Evolutionary conservation across 2,329 filamentous ascomycete genomes (phyloP).

Genomic region (Calonectria pauciramosa): DNA sequence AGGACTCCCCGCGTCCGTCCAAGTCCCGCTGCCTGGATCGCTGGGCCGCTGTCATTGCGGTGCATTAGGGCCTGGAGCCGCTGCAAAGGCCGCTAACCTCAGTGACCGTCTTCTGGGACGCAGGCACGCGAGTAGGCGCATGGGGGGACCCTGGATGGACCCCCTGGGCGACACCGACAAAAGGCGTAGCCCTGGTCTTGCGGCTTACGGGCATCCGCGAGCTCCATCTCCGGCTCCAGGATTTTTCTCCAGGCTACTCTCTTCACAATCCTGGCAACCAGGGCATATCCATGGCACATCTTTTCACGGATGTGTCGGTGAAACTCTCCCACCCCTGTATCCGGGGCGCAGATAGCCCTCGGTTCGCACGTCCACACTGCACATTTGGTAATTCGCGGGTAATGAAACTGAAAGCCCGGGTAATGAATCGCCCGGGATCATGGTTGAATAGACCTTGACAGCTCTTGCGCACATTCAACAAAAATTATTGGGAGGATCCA

Average conservation of each 20-base stretch:
- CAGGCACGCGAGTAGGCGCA: constrained; percentile 43
- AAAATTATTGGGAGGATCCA: constrained; percentile 30
- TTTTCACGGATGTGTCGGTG: constrained; percentile 35
- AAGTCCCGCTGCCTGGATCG: constrained; percentile 41
- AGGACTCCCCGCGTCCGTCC: constrained; percentile 40
- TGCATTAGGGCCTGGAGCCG: constrained; percentile 47
- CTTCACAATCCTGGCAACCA: constrained; percentile 32
- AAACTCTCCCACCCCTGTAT: constrained; percentile 31
- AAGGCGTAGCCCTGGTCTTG: constrained; percentile 23
- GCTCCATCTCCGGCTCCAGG: constrained; percentile 45
- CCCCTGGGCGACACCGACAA: constrained; percentile 36
- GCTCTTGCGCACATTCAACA: constrained; percentile 35
- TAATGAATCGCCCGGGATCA: constrained; percentile 41
- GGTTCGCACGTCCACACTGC: constrained; percentile 39
- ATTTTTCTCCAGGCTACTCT: constrained; percentile 37
- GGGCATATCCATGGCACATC: constrained; percentile 40
- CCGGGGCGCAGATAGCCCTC: constrained; percentile 44
- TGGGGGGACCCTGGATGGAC: constrained; percentile 34
- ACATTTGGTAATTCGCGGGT: constrained; percentile 32
- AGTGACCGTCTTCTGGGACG: constrained; percentile 48
- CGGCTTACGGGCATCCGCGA: constrained; percentile 33
- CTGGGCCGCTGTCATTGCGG: constrained; percentile 47
- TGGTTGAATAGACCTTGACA: constrained; percentile 34
- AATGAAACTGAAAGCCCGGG: constrained; percentile 36
- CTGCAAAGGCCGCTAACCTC: constrained; percentile 48